These are phyloP conservation scores for Pyricularia sp. DNA, from an alignment of 2,329 filamentous ascomycete genomes.

Conservation along the genomic window DNA sequence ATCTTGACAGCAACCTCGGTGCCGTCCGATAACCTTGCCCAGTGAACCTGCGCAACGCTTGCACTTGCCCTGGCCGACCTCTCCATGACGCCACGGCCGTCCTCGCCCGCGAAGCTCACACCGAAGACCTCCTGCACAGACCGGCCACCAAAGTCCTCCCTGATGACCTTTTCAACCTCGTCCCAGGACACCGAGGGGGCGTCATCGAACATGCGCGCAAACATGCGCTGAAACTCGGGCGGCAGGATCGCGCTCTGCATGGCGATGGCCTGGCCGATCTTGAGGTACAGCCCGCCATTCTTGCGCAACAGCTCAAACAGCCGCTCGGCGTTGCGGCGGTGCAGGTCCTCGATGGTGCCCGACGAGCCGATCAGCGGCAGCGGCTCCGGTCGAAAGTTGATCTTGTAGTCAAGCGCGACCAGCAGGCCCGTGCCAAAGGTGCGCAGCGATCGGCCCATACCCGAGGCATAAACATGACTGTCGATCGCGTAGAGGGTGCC, in stretches of 20 bases:
- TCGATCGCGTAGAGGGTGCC: slow-evolving; percentile 62
- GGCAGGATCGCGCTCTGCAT: slow-evolving; percentile 96
- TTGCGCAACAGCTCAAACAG: slow-evolving; percentile 71
- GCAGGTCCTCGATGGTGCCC: slow-evolving; percentile 58
- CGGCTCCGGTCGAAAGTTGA: slow-evolving; percentile 83
- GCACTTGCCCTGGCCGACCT: slow-evolving; percentile 61
- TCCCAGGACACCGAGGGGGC: slow-evolving; percentile 87
- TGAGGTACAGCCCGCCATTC: slow-evolving; percentile 92
- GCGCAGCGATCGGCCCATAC: slow-evolving; percentile 65
- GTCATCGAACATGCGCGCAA: slow-evolving; percentile 93
- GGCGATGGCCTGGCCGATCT: slow-evolving; percentile 95
- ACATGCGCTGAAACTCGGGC: slow-evolving; percentile 94
- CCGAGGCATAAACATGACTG: slow-evolving; percentile 66
- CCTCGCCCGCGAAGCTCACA: slow-evolving; percentile 66
- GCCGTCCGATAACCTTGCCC: slow-evolving; percentile 78
- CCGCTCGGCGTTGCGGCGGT: slow-evolving; percentile 73
- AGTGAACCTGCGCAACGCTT: slow-evolving; percentile 94
- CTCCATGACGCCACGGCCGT: slow-evolving; percentile 50
- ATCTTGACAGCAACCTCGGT: slow-evolving; percentile 92
- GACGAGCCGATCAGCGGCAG: slow-evolving; percentile 26
- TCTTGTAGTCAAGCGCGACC: slow-evolving; percentile 87
- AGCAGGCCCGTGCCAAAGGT: slow-evolving; percentile 74
- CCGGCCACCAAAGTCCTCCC: slow-evolving; percentile 78
- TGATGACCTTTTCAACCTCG: slow-evolving; percentile 76
- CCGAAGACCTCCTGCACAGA: slow-evolving; percentile 87